A percentile compares a stretch with the other conserved stretches of the same genome.
Evolutionary conservation across 345 rosid genomes (phyloP).

Genomic region (Hirschfeldia incana): DNA sequence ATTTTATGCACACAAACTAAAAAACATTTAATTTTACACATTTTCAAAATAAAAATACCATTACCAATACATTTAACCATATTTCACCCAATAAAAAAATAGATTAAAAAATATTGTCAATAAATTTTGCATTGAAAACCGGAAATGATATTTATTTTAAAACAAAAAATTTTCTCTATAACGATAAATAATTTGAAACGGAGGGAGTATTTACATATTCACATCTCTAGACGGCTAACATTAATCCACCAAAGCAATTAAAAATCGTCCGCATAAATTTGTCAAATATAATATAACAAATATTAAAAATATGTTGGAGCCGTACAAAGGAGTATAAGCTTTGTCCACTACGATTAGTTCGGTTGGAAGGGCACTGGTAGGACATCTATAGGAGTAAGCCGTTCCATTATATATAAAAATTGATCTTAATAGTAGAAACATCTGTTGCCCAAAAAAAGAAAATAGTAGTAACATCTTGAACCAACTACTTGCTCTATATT

Average conservation of each 20-base stretch:
- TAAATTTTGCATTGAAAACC: no score
- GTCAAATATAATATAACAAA: background rate
- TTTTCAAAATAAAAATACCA: no score
- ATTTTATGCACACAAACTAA: no score
- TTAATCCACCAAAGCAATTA: background rate
- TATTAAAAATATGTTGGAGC: background rate
- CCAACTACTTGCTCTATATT: no score
- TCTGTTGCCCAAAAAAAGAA: background rate
- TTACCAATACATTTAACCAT: no score
- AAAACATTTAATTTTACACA: no score
- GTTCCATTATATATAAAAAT: background rate
- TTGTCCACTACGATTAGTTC: constrained; percentile 26
- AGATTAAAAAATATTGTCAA: no score
- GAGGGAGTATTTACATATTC: background rate
- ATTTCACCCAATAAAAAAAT: no score
- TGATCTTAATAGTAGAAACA: background rate
- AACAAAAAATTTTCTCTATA: no score
- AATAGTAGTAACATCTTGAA: no score
- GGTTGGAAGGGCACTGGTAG: constrained; percentile 34
- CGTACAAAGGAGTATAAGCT: constrained; percentile 11
- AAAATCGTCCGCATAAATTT: background rate
- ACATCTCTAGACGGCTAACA: constrained; percentile 15
- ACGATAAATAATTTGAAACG: no score
- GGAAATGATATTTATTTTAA: no score
- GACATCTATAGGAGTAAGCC: constrained; percentile 3